phyloP scores from a whole-genome alignment of 192 early-diverging fungal genomes.

The Mortierella antarctica region DNA sequence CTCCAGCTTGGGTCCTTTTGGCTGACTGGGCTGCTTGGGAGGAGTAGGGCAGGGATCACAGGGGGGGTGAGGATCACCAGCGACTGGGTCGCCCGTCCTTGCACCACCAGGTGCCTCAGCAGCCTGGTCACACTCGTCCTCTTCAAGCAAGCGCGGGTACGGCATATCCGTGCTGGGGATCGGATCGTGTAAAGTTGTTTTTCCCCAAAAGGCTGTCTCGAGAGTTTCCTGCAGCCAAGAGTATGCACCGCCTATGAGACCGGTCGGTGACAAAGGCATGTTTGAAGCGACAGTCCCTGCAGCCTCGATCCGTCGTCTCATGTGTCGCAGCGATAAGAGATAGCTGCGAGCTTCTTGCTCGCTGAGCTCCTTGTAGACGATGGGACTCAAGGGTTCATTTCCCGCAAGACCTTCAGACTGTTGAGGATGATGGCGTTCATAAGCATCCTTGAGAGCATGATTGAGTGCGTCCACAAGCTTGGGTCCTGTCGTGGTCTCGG shows the following conservation, averaged over 20 bases:
- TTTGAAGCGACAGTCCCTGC: too few relatives aligned
- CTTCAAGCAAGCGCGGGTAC: too few relatives aligned
- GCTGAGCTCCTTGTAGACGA: slow-evolving; percentile 13
- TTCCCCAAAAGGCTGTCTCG: too few relatives aligned
- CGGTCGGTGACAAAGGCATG: too few relatives aligned
- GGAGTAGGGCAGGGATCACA: background rate
- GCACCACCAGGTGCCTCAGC: too few relatives aligned
- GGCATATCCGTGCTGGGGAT: too few relatives aligned
- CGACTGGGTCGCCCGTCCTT: background rate
- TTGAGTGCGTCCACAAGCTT: slow-evolving; percentile 27
- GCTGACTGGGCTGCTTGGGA: background rate
- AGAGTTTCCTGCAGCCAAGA: too few relatives aligned
- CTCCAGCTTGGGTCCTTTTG: slow-evolving; percentile 1
- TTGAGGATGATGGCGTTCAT: background rate
- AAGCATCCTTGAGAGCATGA: background rate
- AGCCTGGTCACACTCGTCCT: too few relatives aligned
- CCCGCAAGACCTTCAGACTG: background rate
- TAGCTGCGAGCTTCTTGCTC: slow-evolving; percentile 20
- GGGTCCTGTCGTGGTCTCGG: slow-evolving; percentile 26
- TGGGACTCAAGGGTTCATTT: background rate
- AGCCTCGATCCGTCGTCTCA: background rate
- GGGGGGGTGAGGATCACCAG: background rate
- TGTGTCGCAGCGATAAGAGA: slow-evolving; percentile 12
- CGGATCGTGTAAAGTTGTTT: too few relatives aligned
- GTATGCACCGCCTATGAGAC: too few relatives aligned